These are phyloP conservation scores for Leccinum obscurum DNA, from an alignment of 768 basidiomycete species.

Conservation along the genomic window DNA sequence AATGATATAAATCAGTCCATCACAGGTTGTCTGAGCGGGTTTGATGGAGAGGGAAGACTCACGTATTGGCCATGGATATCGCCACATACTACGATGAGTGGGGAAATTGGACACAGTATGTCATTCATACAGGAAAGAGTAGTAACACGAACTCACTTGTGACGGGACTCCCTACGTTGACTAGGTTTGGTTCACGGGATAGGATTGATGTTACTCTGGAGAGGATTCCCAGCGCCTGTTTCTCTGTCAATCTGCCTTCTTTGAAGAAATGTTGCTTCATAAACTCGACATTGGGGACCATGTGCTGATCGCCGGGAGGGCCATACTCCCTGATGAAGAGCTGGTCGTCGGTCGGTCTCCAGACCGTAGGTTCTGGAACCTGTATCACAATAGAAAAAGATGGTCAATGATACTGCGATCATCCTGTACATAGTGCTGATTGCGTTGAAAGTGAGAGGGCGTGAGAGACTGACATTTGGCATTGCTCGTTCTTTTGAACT, in stretches of 20 bases:
- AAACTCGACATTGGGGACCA: conserved; percentile 73
- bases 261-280: conserved; percentile 88
- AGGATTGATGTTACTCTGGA: conserved; percentile 65
- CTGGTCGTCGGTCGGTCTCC: conserved; percentile 69
- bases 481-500: conserved; percentile 32
- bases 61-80: conserved; percentile 99
- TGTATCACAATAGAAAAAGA: conserved; percentile 32
- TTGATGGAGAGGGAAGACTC: conserved; percentile 70
- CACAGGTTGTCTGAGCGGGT: conserved; percentile 61
- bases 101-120: conserved; percentile 5
- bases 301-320: conserved; percentile 33
- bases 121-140: conserved; percentile 8
- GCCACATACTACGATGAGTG: conserved; percentile 70
- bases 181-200: conserved; percentile 77
- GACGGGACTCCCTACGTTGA: conserved; percentile 84
- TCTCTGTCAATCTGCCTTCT: conserved; percentile 81
- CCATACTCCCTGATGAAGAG: conserved; percentile 60
- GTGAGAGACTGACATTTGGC: conserved; percentile 33
- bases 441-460: conserved; percentile 4
- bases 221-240: conserved; percentile 78
- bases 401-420: conserved; percentile 30
- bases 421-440: conserved; percentile 15
- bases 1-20: conserved; percentile 3
- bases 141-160: conserved; percentile 61
- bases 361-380: conserved; percentile 69